Conservation (phyloP, 805 yeast species). For the Candida dajiaensis region DNA sequence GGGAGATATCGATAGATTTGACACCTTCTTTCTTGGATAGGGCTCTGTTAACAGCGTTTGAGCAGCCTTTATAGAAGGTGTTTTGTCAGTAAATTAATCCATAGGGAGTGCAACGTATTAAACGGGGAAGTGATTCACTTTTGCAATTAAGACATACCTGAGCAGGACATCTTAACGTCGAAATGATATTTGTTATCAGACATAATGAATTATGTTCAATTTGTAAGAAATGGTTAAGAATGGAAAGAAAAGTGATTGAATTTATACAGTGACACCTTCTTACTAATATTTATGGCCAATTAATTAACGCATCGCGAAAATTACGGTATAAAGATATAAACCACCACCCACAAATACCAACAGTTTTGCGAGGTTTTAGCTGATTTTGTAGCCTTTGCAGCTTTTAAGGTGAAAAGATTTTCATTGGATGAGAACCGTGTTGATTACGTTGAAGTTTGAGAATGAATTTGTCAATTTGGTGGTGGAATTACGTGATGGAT, state of each 20-base stretch:
- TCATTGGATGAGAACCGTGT: neutral
- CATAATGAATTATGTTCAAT: slow-evolving; percentile 31
- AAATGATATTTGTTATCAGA: slow-evolving; percentile 63
- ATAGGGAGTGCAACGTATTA: too few relatives aligned
- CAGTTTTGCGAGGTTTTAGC: neutral
- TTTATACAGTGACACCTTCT: neutral
- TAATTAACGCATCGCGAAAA: neutral
- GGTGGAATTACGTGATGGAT: neutral
- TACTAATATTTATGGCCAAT: neutral
- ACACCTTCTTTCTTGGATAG: slow-evolving; percentile 70
- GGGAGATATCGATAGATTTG: slow-evolving; percentile 61
- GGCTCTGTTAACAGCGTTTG: slow-evolving; percentile 78
- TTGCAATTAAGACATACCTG: slow-evolving; percentile 36
- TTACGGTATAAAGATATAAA: neutral
- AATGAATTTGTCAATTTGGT: neutral
- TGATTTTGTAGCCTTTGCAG: too few relatives aligned
- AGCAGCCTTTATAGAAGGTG: slow-evolving; percentile 56
- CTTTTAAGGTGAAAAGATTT: too few relatives aligned
- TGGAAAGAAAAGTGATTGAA: too few relatives aligned
- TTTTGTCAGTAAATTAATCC: neutral
- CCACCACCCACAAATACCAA: too few relatives aligned
- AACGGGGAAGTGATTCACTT: too few relatives aligned
- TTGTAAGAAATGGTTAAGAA: too few relatives aligned
- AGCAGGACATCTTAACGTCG: slow-evolving; percentile 80
- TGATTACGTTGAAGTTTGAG: neutral